These are phyloP conservation scores for Didymella pomorum DNA, from an alignment of 2,329 filamentous ascomycete species.

Conservation along the genomic window DNA sequence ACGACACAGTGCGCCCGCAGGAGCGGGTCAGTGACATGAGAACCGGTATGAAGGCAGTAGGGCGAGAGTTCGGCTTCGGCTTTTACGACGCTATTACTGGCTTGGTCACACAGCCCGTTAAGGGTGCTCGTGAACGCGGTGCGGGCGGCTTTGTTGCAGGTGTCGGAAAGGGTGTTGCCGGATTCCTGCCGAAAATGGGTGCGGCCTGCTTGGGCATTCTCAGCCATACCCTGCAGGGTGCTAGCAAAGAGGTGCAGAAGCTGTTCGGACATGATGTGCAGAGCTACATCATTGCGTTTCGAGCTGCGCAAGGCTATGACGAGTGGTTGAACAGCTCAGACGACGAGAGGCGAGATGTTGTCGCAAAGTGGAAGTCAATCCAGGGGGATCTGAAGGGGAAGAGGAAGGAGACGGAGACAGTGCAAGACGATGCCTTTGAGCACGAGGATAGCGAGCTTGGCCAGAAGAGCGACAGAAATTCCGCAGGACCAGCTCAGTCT, in stretches of 20 bases:
- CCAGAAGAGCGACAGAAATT: neutral
- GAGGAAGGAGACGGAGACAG: neutral
- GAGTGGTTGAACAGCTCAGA: slow-evolving; percentile 30
- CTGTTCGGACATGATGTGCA: slow-evolving; percentile 6
- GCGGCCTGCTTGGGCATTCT: slow-evolving; percentile 29
- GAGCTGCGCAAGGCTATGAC: slow-evolving; percentile 30
- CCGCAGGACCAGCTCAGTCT: neutral
- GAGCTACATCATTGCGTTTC: slow-evolving; percentile 26
- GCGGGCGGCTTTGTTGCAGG: slow-evolving; percentile 35
- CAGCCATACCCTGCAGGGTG: slow-evolving; percentile 28
- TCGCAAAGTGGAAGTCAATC: slow-evolving; percentile 25
- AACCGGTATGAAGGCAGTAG: slow-evolving; percentile 29
- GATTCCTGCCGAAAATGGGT: slow-evolving; percentile 34
- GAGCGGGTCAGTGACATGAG: slow-evolving; percentile 30
- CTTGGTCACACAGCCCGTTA: slow-evolving; percentile 30
- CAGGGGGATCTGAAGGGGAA: slow-evolving; percentile 24
- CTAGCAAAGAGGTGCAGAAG: slow-evolving; percentile 28
- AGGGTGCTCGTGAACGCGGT: slow-evolving; percentile 33
- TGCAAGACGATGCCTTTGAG: neutral
- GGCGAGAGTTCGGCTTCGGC: slow-evolving; percentile 35
- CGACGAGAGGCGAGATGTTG: slow-evolving; percentile 26
- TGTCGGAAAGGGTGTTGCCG: slow-evolving; percentile 36
- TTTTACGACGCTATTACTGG: slow-evolving; percentile 36
- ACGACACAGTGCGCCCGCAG: slow-evolving; percentile 31
- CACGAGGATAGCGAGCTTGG: neutral